Conservation (phyloP, 2,329 filamentous ascomycete species). For the Raffaelea ambrosiae region DNA sequence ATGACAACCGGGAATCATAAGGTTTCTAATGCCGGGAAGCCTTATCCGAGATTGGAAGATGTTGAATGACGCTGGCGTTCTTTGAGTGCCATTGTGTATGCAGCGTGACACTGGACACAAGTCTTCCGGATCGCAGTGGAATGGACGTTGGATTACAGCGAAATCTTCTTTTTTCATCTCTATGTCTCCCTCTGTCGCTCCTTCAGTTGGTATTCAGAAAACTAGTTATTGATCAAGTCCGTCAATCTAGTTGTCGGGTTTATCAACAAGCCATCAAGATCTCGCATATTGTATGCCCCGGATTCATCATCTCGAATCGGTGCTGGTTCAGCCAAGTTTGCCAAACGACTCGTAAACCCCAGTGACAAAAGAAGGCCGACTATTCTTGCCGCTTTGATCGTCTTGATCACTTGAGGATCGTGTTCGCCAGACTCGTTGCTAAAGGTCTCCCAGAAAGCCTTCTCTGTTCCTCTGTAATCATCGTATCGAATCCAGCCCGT, state of each 20-base stretch:
- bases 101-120: too few species aligned
- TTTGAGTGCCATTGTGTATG: neutral
- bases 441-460: neutral
- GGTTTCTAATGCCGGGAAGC: conserved; percentile 1
- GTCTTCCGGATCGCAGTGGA: neutral
- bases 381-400: neutral
- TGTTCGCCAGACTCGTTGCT: neutral
- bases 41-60: neutral
- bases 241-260: neutral
- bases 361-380: neutral
- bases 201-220: neutral
- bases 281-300: neutral
- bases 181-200: neutral
- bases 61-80: neutral
- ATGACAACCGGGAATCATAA: conserved; percentile 1
- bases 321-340: neutral
- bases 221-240: neutral
- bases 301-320: neutral
- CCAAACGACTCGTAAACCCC: conserved; percentile 1
- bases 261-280: neutral
- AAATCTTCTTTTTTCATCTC: neutral
- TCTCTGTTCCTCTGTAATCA: neutral
- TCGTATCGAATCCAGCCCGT: conserved; percentile 2
- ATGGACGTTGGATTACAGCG: neutral
- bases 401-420: neutral